Percentiles rank a stretch among this genome's conserved stretches.
These are phyloP conservation scores for Podaxis sp. DNA, from an alignment of 768 basidiomycete genomes.

Conservation along the genomic window DNA sequence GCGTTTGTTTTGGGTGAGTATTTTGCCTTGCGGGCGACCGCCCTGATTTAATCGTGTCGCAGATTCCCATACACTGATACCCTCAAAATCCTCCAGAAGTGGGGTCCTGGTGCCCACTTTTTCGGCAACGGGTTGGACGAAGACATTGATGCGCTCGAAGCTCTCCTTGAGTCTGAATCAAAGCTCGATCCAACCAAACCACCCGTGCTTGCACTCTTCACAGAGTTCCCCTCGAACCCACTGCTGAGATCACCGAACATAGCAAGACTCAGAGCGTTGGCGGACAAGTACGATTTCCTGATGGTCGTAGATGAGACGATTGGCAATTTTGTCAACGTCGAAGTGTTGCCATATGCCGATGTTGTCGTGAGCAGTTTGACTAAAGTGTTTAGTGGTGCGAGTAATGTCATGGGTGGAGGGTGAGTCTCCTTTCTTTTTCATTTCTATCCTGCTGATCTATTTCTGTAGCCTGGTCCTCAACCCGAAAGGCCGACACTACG, in stretches of 20 bases:
- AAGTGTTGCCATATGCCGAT: constrained; percentile 83
- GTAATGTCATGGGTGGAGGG: constrained; percentile 99
- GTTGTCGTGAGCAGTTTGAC: constrained; percentile 89
- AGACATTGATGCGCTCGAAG: constrained; percentile 74
- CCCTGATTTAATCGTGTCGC: neutral
- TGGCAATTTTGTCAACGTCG: constrained; percentile 92
- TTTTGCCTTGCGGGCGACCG: neutral
- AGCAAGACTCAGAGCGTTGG: constrained; percentile 67
- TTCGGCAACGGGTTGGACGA: constrained; percentile 76
- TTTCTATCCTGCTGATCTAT: neutral
- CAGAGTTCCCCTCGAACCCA: constrained; percentile 96
- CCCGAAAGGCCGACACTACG: constrained; percentile 71
- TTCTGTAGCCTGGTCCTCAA: constrained; percentile 78
- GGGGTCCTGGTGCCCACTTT: constrained; percentile 94
- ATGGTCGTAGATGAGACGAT: constrained; percentile 94
- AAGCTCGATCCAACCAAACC: constrained; percentile 42
- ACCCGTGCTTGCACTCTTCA: constrained; percentile 79
- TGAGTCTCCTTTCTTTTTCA: constrained; percentile 33
- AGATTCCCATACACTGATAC: constrained; percentile 98
- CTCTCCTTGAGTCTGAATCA: constrained; percentile 49
- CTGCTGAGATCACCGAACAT: constrained; percentile 85
- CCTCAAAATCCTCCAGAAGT: constrained; percentile 90
- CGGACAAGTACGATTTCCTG: constrained; percentile 86
- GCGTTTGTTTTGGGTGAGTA: constrained; percentile 90
- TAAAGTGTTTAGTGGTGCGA: constrained; percentile 93